Percentiles rank a stretch among this genome's conserved stretches.
phyloP scores from a whole-genome alignment of 129 eudicot genomes.

The Saposhnikovia divaricata region DNA sequence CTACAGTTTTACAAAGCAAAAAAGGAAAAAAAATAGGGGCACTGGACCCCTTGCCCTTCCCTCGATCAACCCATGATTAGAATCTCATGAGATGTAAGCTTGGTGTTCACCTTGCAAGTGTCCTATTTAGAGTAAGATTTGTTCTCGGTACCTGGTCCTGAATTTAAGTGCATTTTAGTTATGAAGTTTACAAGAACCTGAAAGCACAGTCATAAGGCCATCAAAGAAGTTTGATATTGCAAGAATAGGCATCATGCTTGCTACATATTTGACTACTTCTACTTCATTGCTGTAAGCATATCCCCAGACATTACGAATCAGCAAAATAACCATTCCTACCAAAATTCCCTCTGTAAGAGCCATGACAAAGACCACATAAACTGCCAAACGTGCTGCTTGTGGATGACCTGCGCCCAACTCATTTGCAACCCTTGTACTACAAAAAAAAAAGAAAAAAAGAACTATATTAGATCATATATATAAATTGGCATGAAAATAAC shows the following conservation, averaged over 20 bases:
- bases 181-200: conserved; percentile 31
- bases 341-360: conserved; percentile 42
- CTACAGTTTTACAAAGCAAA: too few relatives aligned
- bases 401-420: conserved; percentile 90
- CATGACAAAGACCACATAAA: conserved; percentile 41
- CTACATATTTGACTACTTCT: conserved; percentile 67
- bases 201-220: conserved; percentile 62
- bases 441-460: not conserved
- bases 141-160: not conserved
- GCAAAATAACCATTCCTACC: conserved; percentile 36
- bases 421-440: conserved; percentile 78
- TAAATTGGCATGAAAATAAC: not conserved
- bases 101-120: not conserved
- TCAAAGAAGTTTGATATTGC: conserved; percentile 58
- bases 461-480: not conserved
- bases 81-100: not conserved
- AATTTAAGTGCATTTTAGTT: not conserved
- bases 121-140: not conserved
- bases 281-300: conserved; percentile 66
- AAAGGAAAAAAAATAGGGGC: too few relatives aligned
- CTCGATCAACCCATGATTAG: not conserved
- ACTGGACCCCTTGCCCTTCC: too few relatives aligned
- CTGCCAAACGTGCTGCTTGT: conserved; percentile 51
- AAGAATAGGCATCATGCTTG: conserved; percentile 59
- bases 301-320: conserved; percentile 66